phyloP scores from a whole-genome alignment of 176 grass and related monocot species.

The Musa schizocarpa region DNA sequence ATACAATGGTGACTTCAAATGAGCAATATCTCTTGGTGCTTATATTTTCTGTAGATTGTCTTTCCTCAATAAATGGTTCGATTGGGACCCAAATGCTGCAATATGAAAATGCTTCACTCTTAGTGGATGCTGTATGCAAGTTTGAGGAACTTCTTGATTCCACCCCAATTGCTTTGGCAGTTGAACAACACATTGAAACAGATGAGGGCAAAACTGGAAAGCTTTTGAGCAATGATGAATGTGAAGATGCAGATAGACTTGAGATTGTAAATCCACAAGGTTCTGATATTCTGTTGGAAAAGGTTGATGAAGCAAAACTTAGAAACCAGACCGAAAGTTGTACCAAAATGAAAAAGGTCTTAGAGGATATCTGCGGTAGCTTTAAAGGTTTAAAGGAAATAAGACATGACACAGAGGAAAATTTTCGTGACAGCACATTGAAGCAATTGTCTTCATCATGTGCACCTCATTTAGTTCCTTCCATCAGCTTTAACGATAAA shows the following conservation, averaged over 20 bases:
- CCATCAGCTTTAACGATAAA: slow-evolving; percentile 45
- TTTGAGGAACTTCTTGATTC: slow-evolving; percentile 42
- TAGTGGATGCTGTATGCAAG: slow-evolving; percentile 52
- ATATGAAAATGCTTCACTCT: slow-evolving; percentile 54
- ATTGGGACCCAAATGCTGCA: slow-evolving; percentile 43
- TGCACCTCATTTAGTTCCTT: slow-evolving; percentile 36
- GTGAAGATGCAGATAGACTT: slow-evolving; percentile 27
- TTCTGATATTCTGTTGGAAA: slow-evolving; percentile 21
- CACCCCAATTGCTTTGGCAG: slow-evolving; percentile 38
- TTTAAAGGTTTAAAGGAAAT: slow-evolving; percentile 27
- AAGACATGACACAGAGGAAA: slow-evolving; percentile 43
- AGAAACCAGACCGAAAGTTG: slow-evolving; percentile 36
- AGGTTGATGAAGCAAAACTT: slow-evolving; percentile 31
- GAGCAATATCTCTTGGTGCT: slow-evolving; percentile 1
- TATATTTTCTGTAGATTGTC: slow-evolving; percentile 41
- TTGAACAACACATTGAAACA: slow-evolving; percentile 52
- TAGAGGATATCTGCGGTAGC: slow-evolving; percentile 35
- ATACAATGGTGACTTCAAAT: neutral
- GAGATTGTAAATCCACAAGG: slow-evolving; percentile 16
- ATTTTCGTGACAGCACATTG: slow-evolving; percentile 45
- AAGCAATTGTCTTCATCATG: slow-evolving; percentile 66
- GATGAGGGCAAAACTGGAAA: slow-evolving; percentile 36
- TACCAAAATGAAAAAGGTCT: slow-evolving; percentile 38
- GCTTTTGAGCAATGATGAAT: slow-evolving; percentile 21
- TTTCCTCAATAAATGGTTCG: slow-evolving; percentile 28